Percentiles rank a stretch among this genome's conserved stretches.
phyloP scores from a whole-genome alignment of 2,329 filamentous ascomycete species.

The Nigrospora osmanthi region DNA sequence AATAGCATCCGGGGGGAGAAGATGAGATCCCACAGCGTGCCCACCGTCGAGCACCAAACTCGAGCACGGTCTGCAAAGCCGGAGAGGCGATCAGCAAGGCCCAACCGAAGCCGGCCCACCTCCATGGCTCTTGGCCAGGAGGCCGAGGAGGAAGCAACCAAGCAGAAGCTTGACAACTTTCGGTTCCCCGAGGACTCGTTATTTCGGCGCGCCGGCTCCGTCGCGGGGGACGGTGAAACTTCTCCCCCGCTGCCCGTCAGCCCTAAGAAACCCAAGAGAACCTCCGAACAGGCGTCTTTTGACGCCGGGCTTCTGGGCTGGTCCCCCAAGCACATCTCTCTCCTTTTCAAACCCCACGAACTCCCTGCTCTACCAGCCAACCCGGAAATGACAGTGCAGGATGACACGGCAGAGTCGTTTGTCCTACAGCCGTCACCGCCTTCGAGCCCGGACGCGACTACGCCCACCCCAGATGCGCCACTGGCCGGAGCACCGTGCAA shows the following conservation, averaged over 20 bases:
- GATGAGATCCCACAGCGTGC: constrained; percentile 16
- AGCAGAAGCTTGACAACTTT: constrained; percentile 11
- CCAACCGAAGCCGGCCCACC: too few species aligned
- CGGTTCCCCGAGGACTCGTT: constrained; percentile 19
- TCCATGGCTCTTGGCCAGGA: too few species aligned
- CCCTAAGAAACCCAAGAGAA: not conserved
- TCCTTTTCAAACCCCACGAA: constrained; percentile 17
- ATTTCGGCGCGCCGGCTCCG: constrained; percentile 2
- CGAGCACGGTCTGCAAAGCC: constrained; percentile 8
- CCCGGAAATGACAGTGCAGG: constrained; percentile 1
- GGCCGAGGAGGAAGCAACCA: not conserved
- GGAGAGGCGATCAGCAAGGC: not conserved
- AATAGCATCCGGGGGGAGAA: constrained; percentile 5
- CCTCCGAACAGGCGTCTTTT: not conserved
- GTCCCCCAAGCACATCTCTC: constrained; percentile 19
- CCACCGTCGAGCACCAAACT: constrained; percentile 10
- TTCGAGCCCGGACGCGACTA: constrained; percentile 4
- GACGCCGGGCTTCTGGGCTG: constrained; percentile 15
- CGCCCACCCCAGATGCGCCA: not conserved
- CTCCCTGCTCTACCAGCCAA: constrained; percentile 10
- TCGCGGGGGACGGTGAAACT: not conserved
- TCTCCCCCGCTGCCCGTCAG: not conserved
- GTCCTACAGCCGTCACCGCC: constrained; percentile 13
- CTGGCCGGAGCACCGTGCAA: not conserved
- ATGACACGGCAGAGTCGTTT: constrained; percentile 6